Percentiles rank a stretch among this genome's conserved stretches.
phyloP scores from a whole-genome alignment of 192 early-diverging fungal species.

The Thoreauomyces humboldtii region DNA sequence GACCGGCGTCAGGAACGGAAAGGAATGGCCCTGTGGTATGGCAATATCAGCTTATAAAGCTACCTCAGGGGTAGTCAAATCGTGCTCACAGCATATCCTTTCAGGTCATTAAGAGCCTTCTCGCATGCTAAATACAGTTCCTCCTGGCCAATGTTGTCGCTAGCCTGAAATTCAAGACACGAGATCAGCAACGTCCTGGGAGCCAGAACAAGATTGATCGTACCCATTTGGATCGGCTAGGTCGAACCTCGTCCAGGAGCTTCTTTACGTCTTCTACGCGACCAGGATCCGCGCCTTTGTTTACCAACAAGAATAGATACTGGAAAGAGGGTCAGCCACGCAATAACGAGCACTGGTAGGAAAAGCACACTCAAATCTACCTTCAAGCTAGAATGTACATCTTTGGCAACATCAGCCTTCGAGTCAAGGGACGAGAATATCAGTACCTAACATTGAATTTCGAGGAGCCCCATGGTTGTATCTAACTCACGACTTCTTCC shows the following conservation, averaged over 20 bases:
- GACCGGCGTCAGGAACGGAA: conserved; percentile 85
- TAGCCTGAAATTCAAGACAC: conserved; percentile 52
- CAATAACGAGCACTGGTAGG: neutral
- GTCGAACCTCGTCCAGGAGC: conserved; percentile 73
- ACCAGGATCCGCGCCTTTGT: conserved; percentile 58
- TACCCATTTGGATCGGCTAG: conserved; percentile 84
- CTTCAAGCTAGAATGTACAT: conserved; percentile 27
- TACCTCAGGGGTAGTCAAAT: neutral
- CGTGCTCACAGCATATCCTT: conserved; percentile 59
- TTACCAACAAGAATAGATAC: conserved; percentile 74
- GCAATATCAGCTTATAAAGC: neutral
- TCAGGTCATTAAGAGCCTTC: conserved; percentile 75
- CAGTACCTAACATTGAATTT: no score
- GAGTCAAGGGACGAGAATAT: no score
- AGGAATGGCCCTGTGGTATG: conserved; percentile 62
- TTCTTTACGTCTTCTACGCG: conserved; percentile 62
- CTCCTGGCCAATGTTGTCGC: conserved; percentile 84
- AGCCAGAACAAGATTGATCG: no score
- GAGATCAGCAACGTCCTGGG: no score
- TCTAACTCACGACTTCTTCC: no score
- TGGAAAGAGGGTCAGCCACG: conserved; percentile 24
- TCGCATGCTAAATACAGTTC: conserved; percentile 90
- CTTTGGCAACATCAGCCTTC: neutral
- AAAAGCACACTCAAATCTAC: no score
- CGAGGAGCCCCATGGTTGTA: no score